Evolutionary conservation across 805 yeast genomes (phyloP).

Genomic region (Cyberlindnera maclurae): DNA sequence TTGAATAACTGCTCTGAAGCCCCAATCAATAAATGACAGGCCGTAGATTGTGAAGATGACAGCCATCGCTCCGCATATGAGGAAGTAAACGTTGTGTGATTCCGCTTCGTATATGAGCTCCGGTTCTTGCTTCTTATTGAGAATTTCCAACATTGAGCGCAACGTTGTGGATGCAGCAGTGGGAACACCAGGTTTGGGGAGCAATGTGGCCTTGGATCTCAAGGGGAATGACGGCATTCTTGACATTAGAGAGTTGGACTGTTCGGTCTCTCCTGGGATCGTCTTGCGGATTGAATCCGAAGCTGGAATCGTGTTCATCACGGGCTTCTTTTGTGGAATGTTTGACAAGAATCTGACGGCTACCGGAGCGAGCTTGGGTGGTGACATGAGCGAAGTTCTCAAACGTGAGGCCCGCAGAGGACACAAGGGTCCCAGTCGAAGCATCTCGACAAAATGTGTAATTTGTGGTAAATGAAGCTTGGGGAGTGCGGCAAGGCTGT

Average conservation of each 20-base stretch:
- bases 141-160: slow-evolving; percentile 51
- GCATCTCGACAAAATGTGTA: too few relatives aligned
- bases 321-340: too few relatives aligned
- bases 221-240: slow-evolving; percentile 63
- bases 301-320: background rate
- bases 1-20: slow-evolving; percentile 41
- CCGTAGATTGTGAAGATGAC: slow-evolving; percentile 66
- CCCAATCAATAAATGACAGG: slow-evolving; percentile 50
- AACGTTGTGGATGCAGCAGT: slow-evolving; percentile 41
- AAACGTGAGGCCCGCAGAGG: too few relatives aligned
- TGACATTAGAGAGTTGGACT: slow-evolving; percentile 39
- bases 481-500: too few relatives aligned
- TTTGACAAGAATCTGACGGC: too few relatives aligned
- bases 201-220: slow-evolving; percentile 59
- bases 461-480: too few relatives aligned
- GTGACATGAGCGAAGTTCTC: too few relatives aligned
- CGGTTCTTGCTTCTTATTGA: slow-evolving; percentile 50
- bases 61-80: slow-evolving; percentile 62
- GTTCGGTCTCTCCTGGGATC: slow-evolving; percentile 23
- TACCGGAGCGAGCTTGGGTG: too few relatives aligned
- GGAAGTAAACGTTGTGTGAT: slow-evolving; percentile 71
- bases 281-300: background rate
- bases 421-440: too few relatives aligned
- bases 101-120: slow-evolving; percentile 79
- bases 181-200: slow-evolving; percentile 77